These are phyloP conservation scores for Collybiopsis confluens DNA, from an alignment of 768 basidiomycete species.

Conservation along the genomic window DNA sequence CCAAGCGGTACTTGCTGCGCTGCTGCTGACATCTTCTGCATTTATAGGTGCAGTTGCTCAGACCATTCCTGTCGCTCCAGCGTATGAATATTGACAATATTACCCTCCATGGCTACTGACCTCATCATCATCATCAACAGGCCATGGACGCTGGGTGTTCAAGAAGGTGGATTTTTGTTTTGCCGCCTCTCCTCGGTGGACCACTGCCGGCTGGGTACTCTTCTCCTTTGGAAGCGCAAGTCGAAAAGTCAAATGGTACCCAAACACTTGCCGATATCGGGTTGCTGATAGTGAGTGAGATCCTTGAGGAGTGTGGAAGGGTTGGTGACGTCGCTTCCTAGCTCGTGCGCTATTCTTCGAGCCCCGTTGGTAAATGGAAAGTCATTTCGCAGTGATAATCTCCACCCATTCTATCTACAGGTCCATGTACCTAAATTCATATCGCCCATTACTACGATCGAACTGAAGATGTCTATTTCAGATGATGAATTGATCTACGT, in stretches of 20 bases:
- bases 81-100: neutral
- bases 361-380: neutral
- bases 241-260: neutral
- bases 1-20: too few relatives aligned
- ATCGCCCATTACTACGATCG: neutral
- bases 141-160: neutral
- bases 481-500: constrained; percentile 13
- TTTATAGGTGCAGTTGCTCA: too few relatives aligned
- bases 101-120: neutral
- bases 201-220: neutral
- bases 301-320: too few relatives aligned
- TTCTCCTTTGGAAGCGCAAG: neutral
- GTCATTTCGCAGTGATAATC: neutral
- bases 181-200: neutral
- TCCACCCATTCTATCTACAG: neutral
- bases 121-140: neutral
- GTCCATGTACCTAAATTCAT: neutral
- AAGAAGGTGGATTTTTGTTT: neutral
- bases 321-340: neutral
- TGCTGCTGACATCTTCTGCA: too few relatives aligned
- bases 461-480: neutral
- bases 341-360: neutral
- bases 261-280: neutral
- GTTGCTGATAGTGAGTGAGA: neutral
- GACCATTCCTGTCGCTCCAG: neutral